Base-by-base conservation (phyloP, 192 early-diverging fungal genomes). In the Fimicolochytrium jonesii region DNA sequence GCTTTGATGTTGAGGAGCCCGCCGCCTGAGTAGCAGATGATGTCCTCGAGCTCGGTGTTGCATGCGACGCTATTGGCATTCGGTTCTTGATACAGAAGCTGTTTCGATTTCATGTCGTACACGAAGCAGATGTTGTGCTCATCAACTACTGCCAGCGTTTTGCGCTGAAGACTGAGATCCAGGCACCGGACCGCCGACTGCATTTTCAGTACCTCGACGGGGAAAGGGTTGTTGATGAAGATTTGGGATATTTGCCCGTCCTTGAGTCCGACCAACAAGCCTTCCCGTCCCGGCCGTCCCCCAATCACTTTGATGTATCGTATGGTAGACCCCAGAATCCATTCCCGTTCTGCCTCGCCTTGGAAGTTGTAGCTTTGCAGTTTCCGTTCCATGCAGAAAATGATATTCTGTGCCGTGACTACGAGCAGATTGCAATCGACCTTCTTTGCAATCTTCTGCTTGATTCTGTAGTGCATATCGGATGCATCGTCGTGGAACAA, bases 381-480 rank as follows among this genome's bases (percentile, higher is more conserved):
- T 44, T 72, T 80, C 18, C 70, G 69, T 36, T 80, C 80, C 35
- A 67, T 39, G 22, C 83, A 82, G 2, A 85, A 48, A 11, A 83
- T 71, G n/a, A 85, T 73, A 53, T 85, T 72, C 30, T 76, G 69
- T 4, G 77, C 67, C 2, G 83, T 80, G 9, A 85, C 78, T 9
- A 85, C 80, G 17, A 85, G 56, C 15, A 80, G 61, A 51, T 82
- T 78, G 67, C 80, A 83, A 18, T 85, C 83, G 2, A 82, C 65
- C 31, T 71, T 77, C 61, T 78, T 81, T 15, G 53, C 54, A 23
- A 85, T 61, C 58, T 83, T 83, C 46, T 85, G 78, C 35, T 77
- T 80, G 55, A 85, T 83, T 10, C 83, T 56, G 56, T 85, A 85
- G 67, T 80, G 83, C 78, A 83, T 80, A 34, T 78, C 80, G 1